Evolutionary conservation across 352 stramenopile genomes (phyloP), one percentile per base, ranked within the genome.

Genomic region (Globisporangium iwayamae): DNA sequence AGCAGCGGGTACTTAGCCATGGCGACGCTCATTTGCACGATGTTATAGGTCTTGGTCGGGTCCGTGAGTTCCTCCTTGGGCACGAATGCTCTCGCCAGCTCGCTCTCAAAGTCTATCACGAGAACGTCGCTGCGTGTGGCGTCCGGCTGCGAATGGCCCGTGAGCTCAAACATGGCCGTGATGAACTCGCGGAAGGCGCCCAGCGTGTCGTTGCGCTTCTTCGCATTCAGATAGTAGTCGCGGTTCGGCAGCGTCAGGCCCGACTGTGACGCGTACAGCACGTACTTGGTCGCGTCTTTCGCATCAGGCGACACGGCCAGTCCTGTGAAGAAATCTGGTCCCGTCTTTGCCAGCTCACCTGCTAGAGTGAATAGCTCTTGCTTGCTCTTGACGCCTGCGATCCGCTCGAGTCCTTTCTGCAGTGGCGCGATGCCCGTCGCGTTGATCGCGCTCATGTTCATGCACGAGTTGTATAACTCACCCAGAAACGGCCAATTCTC

Each of bases 171-270:
- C 57, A 98, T 67, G 20, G 79, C 65, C 11, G 80, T 69, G 32
- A 98, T 72, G 60, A 90, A 92, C 39, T 78, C 78, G 48, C 86
- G 76, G 48, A 97, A 98, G 10, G 76, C 75, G 14, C 72, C 68
- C 11, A 78, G 75, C 28, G 97, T 70, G 9, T 85, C 74, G 34
- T 85, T 67, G 62, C 96, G 97, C 56, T 96, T 78, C 20, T 73
- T 76, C 2, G 80, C 66, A 63, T 98, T 89, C 53, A 98, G 79
- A 69, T 98, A 98, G 63, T 98, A 98, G 68, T 96, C 73, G 3
- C 78, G 81, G 67, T 97, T 90, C 0, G 93, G 93, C 11, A 99
- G 70, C 39, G 81, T 85, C n/a, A 98, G 75, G 0, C 93, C 86
- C 2, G 50, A 78, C 65, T 98, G 92, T 13, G 74, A 86, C 5